Percentiles rank a stretch among this genome's conserved stretches.
These are phyloP conservation scores for Gaertneriomyces sp. DNA, from an alignment of 192 early-diverging fungal species.

Conservation along the genomic window DNA sequence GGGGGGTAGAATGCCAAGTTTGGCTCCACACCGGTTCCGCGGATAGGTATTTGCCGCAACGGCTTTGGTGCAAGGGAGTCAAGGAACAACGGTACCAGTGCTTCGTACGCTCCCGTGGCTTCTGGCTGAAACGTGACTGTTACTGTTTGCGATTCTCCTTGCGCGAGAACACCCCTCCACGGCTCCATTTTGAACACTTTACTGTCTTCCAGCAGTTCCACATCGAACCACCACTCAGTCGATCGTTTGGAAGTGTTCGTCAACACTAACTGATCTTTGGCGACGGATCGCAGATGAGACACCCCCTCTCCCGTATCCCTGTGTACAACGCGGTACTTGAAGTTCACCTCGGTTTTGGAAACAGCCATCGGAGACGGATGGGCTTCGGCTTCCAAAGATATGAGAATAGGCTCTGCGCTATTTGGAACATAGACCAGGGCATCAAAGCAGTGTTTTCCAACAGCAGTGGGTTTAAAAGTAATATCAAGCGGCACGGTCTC, in stretches of 20 bases:
- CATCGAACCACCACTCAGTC: constrained; percentile 47
- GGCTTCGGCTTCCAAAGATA: constrained; percentile 27
- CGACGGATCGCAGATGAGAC: constrained; percentile 27
- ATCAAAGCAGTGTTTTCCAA: constrained; percentile 15
- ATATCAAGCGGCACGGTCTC: constrained; percentile 29
- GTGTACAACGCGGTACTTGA: constrained; percentile 47
- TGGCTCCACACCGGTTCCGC: constrained; percentile 45
- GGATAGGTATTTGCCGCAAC: constrained; percentile 30
- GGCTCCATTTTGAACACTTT: constrained; percentile 48
- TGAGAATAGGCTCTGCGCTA: neutral
- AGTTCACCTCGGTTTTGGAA: constrained; percentile 34
- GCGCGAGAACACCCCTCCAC: constrained; percentile 27
- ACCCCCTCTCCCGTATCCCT: constrained; percentile 30
- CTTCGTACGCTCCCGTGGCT: constrained; percentile 30
- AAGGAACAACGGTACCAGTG: constrained; percentile 35
- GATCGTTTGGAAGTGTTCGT: constrained; percentile 28
- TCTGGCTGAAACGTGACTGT: constrained; percentile 41
- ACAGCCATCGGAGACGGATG: constrained; percentile 38
- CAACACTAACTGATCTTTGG: constrained; percentile 40
- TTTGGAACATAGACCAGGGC: constrained; percentile 35
- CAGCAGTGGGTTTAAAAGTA: constrained; percentile 23
- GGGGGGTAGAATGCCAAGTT: constrained; percentile 49
- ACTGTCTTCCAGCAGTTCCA: constrained; percentile 33
- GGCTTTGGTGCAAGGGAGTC: constrained; percentile 42
- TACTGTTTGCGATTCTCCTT: constrained; percentile 30